Conservation (phyloP, 2,329 filamentous ascomycete species). For the Pestalotiopsis sp. region DNA sequence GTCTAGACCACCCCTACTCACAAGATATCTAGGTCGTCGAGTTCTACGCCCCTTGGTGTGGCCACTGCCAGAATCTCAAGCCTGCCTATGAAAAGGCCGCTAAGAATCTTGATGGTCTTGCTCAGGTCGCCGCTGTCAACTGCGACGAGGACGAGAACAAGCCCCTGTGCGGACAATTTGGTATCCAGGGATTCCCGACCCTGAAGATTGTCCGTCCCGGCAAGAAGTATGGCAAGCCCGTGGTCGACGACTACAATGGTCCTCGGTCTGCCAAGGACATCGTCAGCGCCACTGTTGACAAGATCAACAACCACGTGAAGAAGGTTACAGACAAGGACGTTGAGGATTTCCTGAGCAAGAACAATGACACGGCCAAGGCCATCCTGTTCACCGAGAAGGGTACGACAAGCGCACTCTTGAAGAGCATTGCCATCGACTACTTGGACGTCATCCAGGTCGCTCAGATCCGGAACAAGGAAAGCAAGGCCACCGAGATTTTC, state of each 20-base stretch:
- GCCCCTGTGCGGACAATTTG: constrained; percentile 79
- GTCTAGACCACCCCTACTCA: neutral
- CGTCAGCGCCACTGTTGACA: constrained; percentile 79
- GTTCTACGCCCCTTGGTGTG: constrained; percentile 98
- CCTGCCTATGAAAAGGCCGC: constrained; percentile 95
- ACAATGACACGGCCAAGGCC: constrained; percentile 75
- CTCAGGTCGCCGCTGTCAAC: constrained; percentile 91
- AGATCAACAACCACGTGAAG: constrained; percentile 91
- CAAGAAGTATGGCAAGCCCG: constrained; percentile 74
- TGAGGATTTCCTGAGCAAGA: constrained; percentile 70
- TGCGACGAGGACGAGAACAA: constrained; percentile 96
- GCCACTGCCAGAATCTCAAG: constrained; percentile 94
- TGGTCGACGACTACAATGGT: constrained; percentile 90
- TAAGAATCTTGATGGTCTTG: constrained; percentile 84
- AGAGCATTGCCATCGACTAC: constrained; percentile 89
- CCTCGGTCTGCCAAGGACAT: constrained; percentile 83
- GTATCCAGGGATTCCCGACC: constrained; percentile 92
- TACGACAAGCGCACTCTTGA: constrained; percentile 79
- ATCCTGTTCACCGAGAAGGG: constrained; percentile 95
- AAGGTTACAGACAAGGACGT: constrained; percentile 78
- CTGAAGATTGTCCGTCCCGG: constrained; percentile 89
- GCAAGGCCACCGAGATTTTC: constrained; percentile 70
- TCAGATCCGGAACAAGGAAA: constrained; percentile 83
- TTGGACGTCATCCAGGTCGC: constrained; percentile 77
- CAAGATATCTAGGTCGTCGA: constrained; percentile 58